Percentiles rank a stretch among this genome's conserved stretches.
phyloP scores from a whole-genome alignment of 2,329 filamentous ascomycete genomes.

The Diaporthe helianthi region DNA sequence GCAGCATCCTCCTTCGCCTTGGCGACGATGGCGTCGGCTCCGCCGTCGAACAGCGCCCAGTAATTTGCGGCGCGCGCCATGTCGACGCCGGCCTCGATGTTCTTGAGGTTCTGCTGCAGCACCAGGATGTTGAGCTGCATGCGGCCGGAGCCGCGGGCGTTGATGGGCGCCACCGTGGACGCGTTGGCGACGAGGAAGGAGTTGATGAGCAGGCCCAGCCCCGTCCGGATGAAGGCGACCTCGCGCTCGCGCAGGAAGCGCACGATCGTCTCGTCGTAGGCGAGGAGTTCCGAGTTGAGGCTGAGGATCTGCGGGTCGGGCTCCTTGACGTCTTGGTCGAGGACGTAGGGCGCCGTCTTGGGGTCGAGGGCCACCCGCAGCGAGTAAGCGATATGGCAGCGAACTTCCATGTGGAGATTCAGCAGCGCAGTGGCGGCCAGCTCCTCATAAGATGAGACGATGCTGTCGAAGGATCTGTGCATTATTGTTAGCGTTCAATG shows the following conservation, averaged over 20 bases:
- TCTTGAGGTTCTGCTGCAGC: constrained; percentile 95
- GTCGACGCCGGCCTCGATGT: constrained; percentile 76
- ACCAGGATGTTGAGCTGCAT: constrained; percentile 96
- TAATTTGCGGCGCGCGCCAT: constrained; percentile 70
- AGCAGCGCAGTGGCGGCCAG: constrained; percentile 81
- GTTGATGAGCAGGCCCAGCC: constrained; percentile 81
- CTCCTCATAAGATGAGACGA: constrained; percentile 81
- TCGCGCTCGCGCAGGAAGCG: constrained; percentile 76
- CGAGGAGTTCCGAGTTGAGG: constrained; percentile 83
- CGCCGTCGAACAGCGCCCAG: constrained; percentile 71
- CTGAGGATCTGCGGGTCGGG: constrained; percentile 82
- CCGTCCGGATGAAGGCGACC: constrained; percentile 76
- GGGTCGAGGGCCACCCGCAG: constrained; percentile 69
- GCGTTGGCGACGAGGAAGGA: constrained; percentile 77
- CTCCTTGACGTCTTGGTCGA: constrained; percentile 76
- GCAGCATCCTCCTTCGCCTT: constrained; percentile 60
- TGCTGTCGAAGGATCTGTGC: constrained; percentile 80
- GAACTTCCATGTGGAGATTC: constrained; percentile 87
- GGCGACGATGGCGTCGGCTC: constrained; percentile 69
- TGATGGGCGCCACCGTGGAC: constrained; percentile 79
- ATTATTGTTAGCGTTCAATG: neutral
- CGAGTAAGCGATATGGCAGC: constrained; percentile 84
- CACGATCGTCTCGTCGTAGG: constrained; percentile 83
- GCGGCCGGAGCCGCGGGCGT: constrained; percentile 79
- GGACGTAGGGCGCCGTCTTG: constrained; percentile 66